These are phyloP conservation scores for Planoprotostelium fungivorum DNA, from an alignment of 78 protist genomes.

Conservation along the genomic window DNA sequence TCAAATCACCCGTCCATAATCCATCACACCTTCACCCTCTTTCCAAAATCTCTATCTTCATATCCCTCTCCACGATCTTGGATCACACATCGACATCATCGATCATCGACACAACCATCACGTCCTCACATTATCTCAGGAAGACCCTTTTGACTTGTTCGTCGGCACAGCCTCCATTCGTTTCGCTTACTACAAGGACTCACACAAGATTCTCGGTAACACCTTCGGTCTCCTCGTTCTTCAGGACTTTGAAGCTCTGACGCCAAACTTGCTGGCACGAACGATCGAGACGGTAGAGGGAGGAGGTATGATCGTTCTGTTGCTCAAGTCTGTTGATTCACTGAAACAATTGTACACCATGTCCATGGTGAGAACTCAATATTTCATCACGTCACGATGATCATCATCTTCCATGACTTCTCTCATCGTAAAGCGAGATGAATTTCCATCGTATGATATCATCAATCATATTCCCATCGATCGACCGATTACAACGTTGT, in stretches of 20 bases:
- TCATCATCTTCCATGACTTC: no score
- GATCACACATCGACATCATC: no score
- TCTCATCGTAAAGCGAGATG: not conserved
- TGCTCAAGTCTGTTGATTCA: constrained; percentile 83
- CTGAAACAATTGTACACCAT: constrained; percentile 86
- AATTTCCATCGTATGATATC: not conserved
- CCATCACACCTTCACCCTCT: no score
- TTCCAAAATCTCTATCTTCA: no score
- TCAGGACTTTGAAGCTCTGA: constrained; percentile 98
- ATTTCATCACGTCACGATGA: no score
- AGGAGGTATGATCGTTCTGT: constrained; percentile 94
- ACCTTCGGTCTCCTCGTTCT: constrained; percentile 98
- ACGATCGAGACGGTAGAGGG: constrained; percentile 99
- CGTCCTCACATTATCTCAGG: not conserved
- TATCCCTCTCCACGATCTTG: no score
- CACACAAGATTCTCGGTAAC: constrained; percentile 96
- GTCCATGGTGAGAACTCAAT: constrained; percentile 90
- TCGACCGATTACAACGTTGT: not conserved
- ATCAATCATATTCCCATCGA: not conserved
- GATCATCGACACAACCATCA: not conserved
- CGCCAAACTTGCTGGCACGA: constrained; percentile 98
- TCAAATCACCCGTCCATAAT: no score
- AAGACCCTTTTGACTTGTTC: constrained; percentile 95
- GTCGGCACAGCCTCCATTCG: constrained; percentile 89
- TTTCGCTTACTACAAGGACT: constrained; percentile 87